Evolutionary conservation across 2,329 filamentous ascomycete genomes (phyloP), one percentile per base, ranked within the genome.

Genomic region (Cladobotryum protrusum): DNA sequence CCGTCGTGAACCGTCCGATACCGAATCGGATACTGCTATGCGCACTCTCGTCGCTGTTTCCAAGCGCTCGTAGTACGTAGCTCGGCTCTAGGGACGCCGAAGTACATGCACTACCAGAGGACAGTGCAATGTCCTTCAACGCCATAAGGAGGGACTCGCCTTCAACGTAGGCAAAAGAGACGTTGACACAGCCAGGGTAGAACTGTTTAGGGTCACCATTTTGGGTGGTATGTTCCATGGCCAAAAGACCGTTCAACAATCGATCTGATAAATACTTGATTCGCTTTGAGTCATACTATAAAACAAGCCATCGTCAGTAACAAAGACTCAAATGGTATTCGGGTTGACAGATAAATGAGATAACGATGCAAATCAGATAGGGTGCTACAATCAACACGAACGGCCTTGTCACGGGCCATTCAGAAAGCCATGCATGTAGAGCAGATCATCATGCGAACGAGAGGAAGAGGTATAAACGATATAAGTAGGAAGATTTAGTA

Each of bases 141-240:
- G 93, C 93, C 93, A 99, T 99, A 56, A 99, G 79, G 1, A 99
- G 84, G 2, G 93, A 97, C 71, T 99, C 93, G 58, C 93, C 93
- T 71, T 99, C 93, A 4, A 99, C 90, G 63, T 99, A 99, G 33
- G 93, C 92, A 64, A 99, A 99, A 0, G 93, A 99, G 11, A 99
- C 87, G 68, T 99, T 99, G 54, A 99, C 92, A 61, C 93, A 99
- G 55, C 93, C 93, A 2, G 93, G 90, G 67, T 99, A 99, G 69
- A 95, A 95, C 47, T 82, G 78, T 4, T 86, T 71, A 2, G 84
- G 78, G 59, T 93, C 89, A 45, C 93, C 93, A 63, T 99, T 99
- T 60, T 96, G 84, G 8, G 79, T 81, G 2, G 93, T 96, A 71
- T 99, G 93, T 67, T 97, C 93, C 74, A 99, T 81, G 5, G 88